Conservation (phyloP, 2,329 filamentous ascomycete genomes). For the Alternaria metachromatica region DNA sequence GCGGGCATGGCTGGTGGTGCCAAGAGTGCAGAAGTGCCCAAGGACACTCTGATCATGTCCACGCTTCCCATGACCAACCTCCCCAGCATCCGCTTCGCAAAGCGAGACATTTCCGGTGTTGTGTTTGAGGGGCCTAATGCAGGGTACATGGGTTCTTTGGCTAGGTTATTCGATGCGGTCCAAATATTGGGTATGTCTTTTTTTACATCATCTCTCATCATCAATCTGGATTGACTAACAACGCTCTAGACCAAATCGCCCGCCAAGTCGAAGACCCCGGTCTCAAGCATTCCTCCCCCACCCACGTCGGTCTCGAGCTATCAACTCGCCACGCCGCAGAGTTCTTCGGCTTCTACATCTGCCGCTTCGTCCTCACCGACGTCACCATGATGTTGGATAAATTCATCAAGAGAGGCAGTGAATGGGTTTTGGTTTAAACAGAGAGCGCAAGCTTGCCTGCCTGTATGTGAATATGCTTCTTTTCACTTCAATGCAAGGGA, state of each 20-base stretch:
- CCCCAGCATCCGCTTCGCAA: slow-evolving; percentile 74
- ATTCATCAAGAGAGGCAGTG: slow-evolving; percentile 93
- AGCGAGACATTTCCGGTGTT: slow-evolving; percentile 71
- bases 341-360: slow-evolving; percentile 97
- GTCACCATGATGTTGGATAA: slow-evolving; percentile 88
- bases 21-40: slow-evolving; percentile 48
- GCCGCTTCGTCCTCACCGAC: slow-evolving; percentile 90
- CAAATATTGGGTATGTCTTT: slow-evolving; percentile 81
- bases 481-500: neutral
- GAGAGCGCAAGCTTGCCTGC: neutral
- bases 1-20: slow-evolving; percentile 54
- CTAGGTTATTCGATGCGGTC: slow-evolving; percentile 88
- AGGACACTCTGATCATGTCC: slow-evolving; percentile 64
- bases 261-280: slow-evolving; percentile 96
- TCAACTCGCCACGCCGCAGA: slow-evolving; percentile 93
- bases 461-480: slow-evolving; percentile 3
- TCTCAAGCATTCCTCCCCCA: slow-evolving; percentile 87
- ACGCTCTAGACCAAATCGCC: slow-evolving; percentile 80
- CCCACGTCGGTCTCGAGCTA: slow-evolving; percentile 92
- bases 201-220: neutral
- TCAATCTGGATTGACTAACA: slow-evolving; percentile 8
- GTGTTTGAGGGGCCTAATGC: slow-evolving; percentile 84
- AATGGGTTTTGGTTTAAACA: slow-evolving; percentile 77
- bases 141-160: slow-evolving; percentile 89
- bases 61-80: slow-evolving; percentile 71